phyloP scores from a whole-genome alignment of 2,329 filamentous ascomycete genomes.

The Shiraia bambusicola region DNA sequence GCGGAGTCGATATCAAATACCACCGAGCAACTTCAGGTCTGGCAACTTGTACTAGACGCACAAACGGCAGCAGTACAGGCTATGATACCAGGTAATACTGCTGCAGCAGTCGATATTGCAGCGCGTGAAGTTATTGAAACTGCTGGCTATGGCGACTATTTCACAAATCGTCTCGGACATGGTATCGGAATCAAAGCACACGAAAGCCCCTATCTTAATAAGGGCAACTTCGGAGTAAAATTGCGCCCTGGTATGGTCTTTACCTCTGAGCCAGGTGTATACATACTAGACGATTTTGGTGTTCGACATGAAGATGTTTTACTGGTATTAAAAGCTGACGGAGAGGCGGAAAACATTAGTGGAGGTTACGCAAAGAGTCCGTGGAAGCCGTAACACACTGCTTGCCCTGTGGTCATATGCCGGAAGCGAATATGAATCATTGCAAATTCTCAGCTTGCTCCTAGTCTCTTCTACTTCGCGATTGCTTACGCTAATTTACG shows the following conservation, averaged over 20 bases:
- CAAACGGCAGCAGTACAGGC: constrained; percentile 58
- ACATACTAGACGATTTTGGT: constrained; percentile 61
- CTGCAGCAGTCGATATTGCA: constrained; percentile 62
- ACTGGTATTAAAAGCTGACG: constrained; percentile 56
- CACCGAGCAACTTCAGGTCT: constrained; percentile 58
- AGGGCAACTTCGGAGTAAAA: constrained; percentile 55
- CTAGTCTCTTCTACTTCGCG: too few relatives aligned
- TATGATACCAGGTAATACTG: constrained; percentile 55
- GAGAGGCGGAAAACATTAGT: constrained; percentile 58
- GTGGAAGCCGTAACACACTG: constrained; percentile 51
- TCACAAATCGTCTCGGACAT: constrained; percentile 65
- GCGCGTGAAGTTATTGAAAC: constrained; percentile 59
- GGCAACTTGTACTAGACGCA: constrained; percentile 63
- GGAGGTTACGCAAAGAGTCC: constrained; percentile 55
- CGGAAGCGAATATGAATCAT: too few relatives aligned
- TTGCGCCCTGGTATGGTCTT: constrained; percentile 63
- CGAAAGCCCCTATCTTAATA: constrained; percentile 65
- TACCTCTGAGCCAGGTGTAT: constrained; percentile 65
- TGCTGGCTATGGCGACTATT: constrained; percentile 60
- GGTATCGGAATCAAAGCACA: constrained; percentile 68
- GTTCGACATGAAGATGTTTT: constrained; percentile 65
- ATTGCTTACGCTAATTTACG: too few relatives aligned
- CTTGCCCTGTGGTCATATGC: too few relatives aligned
- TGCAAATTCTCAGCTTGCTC: too few relatives aligned
- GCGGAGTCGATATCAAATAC: constrained; percentile 15